Conservation (phyloP, 2,329 filamentous ascomycete genomes). For the Lachnellula cervina region DNA sequence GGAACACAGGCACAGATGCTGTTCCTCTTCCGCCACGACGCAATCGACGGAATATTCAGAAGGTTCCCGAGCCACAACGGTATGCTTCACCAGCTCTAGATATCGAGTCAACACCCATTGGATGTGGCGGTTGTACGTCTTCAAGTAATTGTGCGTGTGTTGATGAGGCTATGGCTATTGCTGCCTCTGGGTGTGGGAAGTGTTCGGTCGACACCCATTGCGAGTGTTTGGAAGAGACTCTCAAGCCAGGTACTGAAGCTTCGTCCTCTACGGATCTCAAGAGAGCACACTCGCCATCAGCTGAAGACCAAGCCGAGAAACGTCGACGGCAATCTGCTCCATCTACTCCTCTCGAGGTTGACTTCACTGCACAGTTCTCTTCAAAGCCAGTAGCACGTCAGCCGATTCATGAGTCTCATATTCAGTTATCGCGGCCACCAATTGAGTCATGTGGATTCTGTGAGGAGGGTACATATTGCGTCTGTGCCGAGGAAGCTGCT, state of each 20-base stretch:
- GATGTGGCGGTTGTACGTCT: slow-evolving; percentile 53
- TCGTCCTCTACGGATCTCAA: slow-evolving; percentile 23
- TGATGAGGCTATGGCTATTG: slow-evolving; percentile 52
- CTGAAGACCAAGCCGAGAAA: slow-evolving; percentile 42
- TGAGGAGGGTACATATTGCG: slow-evolving; percentile 74
- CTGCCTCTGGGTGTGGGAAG: slow-evolving; percentile 56
- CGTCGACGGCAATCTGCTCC: slow-evolving; percentile 47
- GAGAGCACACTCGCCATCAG: slow-evolving; percentile 28
- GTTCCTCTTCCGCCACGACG: slow-evolving; percentile 36
- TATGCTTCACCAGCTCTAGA: slow-evolving; percentile 25
- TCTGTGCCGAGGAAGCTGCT: slow-evolving; percentile 62
- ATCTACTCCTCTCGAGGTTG: slow-evolving; percentile 55
- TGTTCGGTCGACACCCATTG: slow-evolving; percentile 61
- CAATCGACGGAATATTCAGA: slow-evolving; percentile 18
- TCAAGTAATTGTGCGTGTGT: slow-evolving; percentile 53
- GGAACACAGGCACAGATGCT: slow-evolving; percentile 33
- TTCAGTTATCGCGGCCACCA: slow-evolving; percentile 33
- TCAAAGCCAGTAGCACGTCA: slow-evolving; percentile 31
- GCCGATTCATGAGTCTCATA: slow-evolving; percentile 23
- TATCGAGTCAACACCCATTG: slow-evolving; percentile 28
- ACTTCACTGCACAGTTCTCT: slow-evolving; percentile 66
- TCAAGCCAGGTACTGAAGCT: slow-evolving; percentile 15
- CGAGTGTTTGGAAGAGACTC: slow-evolving; percentile 50
- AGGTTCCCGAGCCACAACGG: slow-evolving; percentile 18
- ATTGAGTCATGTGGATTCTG: slow-evolving; percentile 78